Base-by-base conservation (phyloP, 768 basidiomycete species). In the Termitomyces sp. region DNA sequence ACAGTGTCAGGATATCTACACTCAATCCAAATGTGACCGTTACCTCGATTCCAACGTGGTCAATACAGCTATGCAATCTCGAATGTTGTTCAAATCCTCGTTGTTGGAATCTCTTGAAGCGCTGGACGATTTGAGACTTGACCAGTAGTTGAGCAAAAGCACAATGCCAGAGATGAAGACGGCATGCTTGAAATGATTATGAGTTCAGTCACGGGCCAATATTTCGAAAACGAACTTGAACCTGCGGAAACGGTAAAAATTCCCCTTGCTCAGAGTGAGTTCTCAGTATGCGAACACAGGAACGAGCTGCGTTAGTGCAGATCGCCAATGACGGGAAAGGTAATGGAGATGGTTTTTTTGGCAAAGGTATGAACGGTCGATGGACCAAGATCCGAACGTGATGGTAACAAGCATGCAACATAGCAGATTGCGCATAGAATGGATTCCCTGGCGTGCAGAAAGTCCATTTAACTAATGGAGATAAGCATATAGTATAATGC, bases 231-330 rank as follows among this genome's bases (percentile, higher is more conserved):
- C 2, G 50, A 48, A 77, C 79, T 71, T 77, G 75, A n/a, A 76
- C 50, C 16, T 72, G 67, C 9, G 74, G 70, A 49, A 75, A 60
- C 2, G 74, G 75, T 32, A 74, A 56, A 11, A 45, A 55, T 6
- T 68, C 65, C 16, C 52, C 44, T 5, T 75, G 68, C 52, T 66
- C 68, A 35, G 76, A 71, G 56, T 74, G 71, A 49, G 71, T 56
- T 70, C 89, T 88, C 20, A 88, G 67, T 38, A 94, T 79, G 64
- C 86, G 88, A 38, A 79, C 80, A 58, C 82, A 86, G 0, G 88
- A 89, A 7, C 90, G 77, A 3, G 92, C 88, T 0, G 92, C 85
- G 59, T 92, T 92, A 10, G 86, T 84, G 67, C 90, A 93, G 54
- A 94, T 92, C 0, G 88, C 87, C 35, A 92, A 74, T 0, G 90